phyloP scores from a whole-genome alignment of 495 filamentous ascomycete species.

The Penicillium nucicola region DNA sequence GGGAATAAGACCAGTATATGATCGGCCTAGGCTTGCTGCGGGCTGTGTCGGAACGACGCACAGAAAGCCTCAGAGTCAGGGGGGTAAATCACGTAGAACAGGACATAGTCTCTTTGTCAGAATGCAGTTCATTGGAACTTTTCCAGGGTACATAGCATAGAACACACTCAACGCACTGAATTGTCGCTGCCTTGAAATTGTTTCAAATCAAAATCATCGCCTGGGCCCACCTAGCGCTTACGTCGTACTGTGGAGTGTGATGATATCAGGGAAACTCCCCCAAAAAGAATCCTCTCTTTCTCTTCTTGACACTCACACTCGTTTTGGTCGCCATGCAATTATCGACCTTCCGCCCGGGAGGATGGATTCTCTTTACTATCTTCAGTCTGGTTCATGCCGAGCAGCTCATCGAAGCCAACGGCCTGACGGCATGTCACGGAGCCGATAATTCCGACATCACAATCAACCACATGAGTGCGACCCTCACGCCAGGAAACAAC shows the following conservation, averaged over 20 bases:
- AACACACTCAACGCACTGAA: no score
- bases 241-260: slow-evolving; percentile 9
- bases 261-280: slow-evolving; percentile 5
- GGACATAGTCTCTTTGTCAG: no score
- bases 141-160: no score
- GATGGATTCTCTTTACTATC: slow-evolving; percentile 2
- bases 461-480: slow-evolving; percentile 67
- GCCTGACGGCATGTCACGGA: slow-evolving; percentile 56
- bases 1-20: no score
- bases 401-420: slow-evolving; percentile 53
- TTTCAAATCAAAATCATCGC: neutral
- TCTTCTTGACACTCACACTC: neutral
- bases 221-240: slow-evolving; percentile 8
- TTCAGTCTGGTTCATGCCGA: slow-evolving; percentile 51
- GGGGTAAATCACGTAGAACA: no score
- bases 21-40: no score
- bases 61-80: no score
- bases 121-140: no score
- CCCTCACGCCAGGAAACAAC: slow-evolving; percentile 63
- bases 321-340: slow-evolving; percentile 8
- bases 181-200: slow-evolving; percentile 1
- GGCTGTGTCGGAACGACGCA: no score
- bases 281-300: neutral
- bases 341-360: neutral
- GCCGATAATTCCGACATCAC: slow-evolving; percentile 63